Evolutionary conservation across 768 basidiomycete genomes (phyloP).

Genomic region (Rhodotorula kratochvilovae): DNA sequence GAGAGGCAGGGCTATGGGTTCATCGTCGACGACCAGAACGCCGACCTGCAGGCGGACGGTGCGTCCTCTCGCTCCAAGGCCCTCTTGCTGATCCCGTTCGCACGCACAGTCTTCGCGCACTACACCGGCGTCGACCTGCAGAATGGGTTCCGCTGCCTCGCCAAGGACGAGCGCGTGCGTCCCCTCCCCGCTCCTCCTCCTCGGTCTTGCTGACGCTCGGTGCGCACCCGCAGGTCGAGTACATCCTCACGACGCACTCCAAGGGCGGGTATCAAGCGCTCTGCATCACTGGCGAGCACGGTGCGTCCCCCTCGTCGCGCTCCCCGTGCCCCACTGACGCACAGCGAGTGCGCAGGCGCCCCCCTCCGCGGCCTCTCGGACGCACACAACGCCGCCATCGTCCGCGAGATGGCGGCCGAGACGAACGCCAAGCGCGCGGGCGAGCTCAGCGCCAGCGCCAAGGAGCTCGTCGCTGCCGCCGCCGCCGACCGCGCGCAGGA

Average conservation of each 20-base stretch:
- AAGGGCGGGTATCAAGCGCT: background rate
- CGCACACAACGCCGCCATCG: background rate
- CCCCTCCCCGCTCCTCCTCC: background rate
- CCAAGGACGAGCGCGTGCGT: slow-evolving; percentile 2
- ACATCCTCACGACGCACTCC: background rate
- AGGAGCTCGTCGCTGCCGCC: too few relatives aligned
- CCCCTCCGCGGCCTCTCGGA: background rate
- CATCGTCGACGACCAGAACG: slow-evolving; percentile 5
- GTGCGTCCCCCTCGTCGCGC: background rate
- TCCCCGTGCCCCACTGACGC: background rate
- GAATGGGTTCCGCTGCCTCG: slow-evolving; percentile 7
- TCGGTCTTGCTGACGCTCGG: background rate
- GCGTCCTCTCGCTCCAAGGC: background rate
- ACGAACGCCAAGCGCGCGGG: background rate
- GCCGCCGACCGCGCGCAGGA: too few relatives aligned
- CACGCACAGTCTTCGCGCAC: slow-evolving; percentile 8
- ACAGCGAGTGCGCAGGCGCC: background rate
- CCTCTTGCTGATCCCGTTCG: background rate
- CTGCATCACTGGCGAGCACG: background rate
- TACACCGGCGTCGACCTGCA: slow-evolving; percentile 3
- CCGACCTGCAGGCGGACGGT: background rate
- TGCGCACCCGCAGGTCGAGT: background rate
- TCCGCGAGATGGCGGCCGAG: background rate
- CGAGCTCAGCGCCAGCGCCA: too few relatives aligned
- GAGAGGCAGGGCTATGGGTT: slow-evolving; percentile 5